phyloP scores from a whole-genome alignment of 2,329 filamentous ascomycete species.

The Trichophyton mentagrophytes region DNA sequence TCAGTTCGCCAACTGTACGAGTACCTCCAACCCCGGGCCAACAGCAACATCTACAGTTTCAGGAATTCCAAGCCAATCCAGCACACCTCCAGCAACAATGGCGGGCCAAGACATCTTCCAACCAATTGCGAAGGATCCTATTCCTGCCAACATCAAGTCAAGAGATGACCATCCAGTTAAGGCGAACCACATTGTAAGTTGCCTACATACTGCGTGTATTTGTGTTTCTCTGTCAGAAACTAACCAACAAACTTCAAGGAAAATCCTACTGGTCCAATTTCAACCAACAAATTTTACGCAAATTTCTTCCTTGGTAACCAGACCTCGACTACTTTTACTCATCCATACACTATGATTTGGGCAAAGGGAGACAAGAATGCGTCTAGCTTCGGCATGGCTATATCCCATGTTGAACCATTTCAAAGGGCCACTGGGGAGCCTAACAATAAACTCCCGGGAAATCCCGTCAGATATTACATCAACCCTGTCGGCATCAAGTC shows the following conservation, averaged over 20 bases:
- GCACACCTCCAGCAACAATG: not conserved
- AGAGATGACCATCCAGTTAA: conserved; percentile 33
- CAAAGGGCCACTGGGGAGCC: conserved; percentile 55
- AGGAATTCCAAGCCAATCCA: not conserved
- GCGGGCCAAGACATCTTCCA: conserved; percentile 30
- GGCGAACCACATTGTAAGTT: conserved; percentile 29
- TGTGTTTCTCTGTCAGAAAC: not conserved
- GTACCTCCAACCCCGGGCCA: not conserved
- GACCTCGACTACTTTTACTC: conserved; percentile 55
- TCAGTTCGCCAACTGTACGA: not conserved
- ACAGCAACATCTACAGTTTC: not conserved
- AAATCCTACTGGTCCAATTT: conserved; percentile 25
- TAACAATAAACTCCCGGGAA: conserved; percentile 38
- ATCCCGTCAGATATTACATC: conserved; percentile 58
- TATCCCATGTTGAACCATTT: conserved; percentile 58
- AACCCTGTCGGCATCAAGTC: conserved; percentile 75
- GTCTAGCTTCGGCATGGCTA: conserved; percentile 61
- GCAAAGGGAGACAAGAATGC: conserved; percentile 49
- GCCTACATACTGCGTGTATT: not conserved
- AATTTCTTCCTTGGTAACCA: conserved; percentile 71
- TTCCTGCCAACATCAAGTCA: conserved; percentile 27
- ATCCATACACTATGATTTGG: conserved; percentile 62
- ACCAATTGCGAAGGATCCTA: conserved; percentile 27
- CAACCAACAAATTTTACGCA: conserved; percentile 52
- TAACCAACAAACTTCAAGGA: conserved; percentile 17